phyloP scores from a whole-genome alignment of 371 early-diverging fungal species.

The Spiromyces aspiralis region DNA sequence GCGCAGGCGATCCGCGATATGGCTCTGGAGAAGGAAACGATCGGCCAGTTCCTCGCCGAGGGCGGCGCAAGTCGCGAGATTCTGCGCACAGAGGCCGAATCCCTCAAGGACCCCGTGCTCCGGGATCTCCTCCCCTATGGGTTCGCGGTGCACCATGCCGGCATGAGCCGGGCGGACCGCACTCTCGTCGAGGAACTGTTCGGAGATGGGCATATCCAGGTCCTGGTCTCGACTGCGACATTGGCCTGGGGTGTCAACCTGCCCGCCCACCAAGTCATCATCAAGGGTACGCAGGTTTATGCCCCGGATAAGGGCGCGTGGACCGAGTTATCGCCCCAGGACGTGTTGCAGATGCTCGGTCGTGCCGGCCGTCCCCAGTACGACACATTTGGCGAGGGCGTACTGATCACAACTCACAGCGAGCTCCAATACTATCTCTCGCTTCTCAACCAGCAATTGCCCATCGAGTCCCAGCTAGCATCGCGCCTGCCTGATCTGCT shows the following conservation, averaged over 20 bases:
- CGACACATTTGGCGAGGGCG: slow-evolving; percentile 94
- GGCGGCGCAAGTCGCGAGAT: slow-evolving; percentile 75
- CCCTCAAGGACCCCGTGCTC: slow-evolving; percentile 62
- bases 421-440: slow-evolving; percentile 93
- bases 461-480: slow-evolving; percentile 96
- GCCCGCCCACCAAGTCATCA: slow-evolving; percentile 98
- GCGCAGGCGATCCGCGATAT: slow-evolving; percentile 81
- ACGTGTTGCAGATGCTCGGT: slow-evolving; percentile 98
- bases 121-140: slow-evolving; percentile 86
- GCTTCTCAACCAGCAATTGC: slow-evolving; percentile 84
- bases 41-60: slow-evolving; percentile 54
- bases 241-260: slow-evolving; percentile 99
- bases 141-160: slow-evolving; percentile 98
- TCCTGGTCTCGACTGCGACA: slow-evolving; percentile 97
- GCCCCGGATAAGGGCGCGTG: slow-evolving; percentile 86
- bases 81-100: slow-evolving; percentile 60
- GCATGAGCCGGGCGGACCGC: slow-evolving; percentile 91
- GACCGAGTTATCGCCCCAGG: slow-evolving; percentile 87
- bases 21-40: slow-evolving; percentile 72
- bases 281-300: slow-evolving; percentile 98
- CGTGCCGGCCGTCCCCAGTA: slow-evolving; percentile 99
- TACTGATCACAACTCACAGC: slow-evolving; percentile 86
- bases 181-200: slow-evolving; percentile 91
- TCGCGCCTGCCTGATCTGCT: slow-evolving; percentile 74
- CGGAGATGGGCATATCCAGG: slow-evolving; percentile 77